Evolutionary conservation across 768 basidiomycete genomes (phyloP), one percentile per base, ranked within the genome.

Genomic region (Cystobasidium tubakii): DNA sequence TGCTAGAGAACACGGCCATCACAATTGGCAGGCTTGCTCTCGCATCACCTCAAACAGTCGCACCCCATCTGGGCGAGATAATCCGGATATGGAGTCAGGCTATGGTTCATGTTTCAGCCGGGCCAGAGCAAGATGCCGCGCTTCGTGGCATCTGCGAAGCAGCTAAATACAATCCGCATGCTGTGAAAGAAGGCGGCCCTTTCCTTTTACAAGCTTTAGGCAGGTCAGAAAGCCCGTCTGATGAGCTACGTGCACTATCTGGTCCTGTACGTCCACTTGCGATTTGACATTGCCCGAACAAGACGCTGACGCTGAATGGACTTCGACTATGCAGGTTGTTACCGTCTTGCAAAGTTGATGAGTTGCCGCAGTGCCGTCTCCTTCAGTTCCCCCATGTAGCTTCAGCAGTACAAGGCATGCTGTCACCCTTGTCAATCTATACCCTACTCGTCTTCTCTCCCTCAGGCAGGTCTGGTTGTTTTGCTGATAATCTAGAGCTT

Each of bases 131-230:
- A 83, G 96, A 97, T 79, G 95, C 93, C 23, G 96, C 96, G 4
- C 98, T 98, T 87, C 86, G 93, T 71, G 96, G 96, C 1, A 87
- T 99, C 78, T 99, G 96, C 82, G 91, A 91, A 34, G 88, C 97
- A 43, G 92, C 97, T 74, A 91, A 93, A 81, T 87, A 87, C 39
- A 99, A 98, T 81, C 96, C 96, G 21, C 86, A 87, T 75, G 96
- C 93, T 1, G 91, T 98, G 73, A 86, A 90, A 54, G 92, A 92
- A 87, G 92, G 90, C 67, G 75, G 88, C 82, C 63, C 33, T 21
- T 98, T 90, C 90, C 96, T 99, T 87, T 94, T 94, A 82, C 96
- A 98, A 81, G 92, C 96, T 21, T 90, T 97, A 76, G 90, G 94
- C 66, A 86, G 92, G 75, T 99, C 96, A 94, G 90, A 88, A 73